A percentile compares a stretch with the other conserved stretches of the same genome.
Conservation (phyloP, 2,329 filamentous ascomycete genomes). For the Fusarium sp. region DNA sequence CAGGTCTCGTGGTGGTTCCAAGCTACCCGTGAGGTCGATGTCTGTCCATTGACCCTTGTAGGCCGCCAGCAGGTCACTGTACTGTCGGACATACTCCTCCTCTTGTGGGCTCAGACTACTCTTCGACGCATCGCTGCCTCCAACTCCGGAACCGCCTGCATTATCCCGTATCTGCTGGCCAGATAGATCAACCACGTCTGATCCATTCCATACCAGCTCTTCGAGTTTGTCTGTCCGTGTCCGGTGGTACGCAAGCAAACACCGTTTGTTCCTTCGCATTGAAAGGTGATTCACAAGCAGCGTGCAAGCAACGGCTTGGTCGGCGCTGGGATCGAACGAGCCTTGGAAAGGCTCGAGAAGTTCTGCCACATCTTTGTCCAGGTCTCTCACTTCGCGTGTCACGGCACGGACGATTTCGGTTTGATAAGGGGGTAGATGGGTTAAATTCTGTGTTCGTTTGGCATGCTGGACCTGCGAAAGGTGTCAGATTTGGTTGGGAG, state of each 20-base stretch:
- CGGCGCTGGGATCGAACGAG: slow-evolving; percentile 84
- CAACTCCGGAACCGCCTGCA: slow-evolving; percentile 48
- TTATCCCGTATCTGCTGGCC: slow-evolving; percentile 66
- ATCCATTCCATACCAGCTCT: slow-evolving; percentile 91
- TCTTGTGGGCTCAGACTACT: slow-evolving; percentile 94
- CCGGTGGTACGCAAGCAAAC: slow-evolving; percentile 92
- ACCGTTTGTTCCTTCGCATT: slow-evolving; percentile 96
- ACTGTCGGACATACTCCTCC: slow-evolving; percentile 94
- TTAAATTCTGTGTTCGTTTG: slow-evolving; percentile 90
- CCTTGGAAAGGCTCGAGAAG: slow-evolving; percentile 86
- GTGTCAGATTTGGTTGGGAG: slow-evolving; percentile 17
- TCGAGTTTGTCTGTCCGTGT: slow-evolving; percentile 92
- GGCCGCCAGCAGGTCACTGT: slow-evolving; percentile 90
- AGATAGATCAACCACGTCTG: slow-evolving; percentile 81
- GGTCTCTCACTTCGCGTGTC: slow-evolving; percentile 90
- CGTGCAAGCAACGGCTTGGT: slow-evolving; percentile 87
- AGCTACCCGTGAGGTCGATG: slow-evolving; percentile 91
- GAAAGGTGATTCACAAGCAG: slow-evolving; percentile 93
- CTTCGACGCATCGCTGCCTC: slow-evolving; percentile 61
- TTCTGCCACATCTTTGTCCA: slow-evolving; percentile 85
- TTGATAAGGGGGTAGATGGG: slow-evolving; percentile 90
- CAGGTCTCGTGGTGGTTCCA: slow-evolving; percentile 93
- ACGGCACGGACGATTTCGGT: slow-evolving; percentile 90
- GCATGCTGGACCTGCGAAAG: slow-evolving; percentile 85
- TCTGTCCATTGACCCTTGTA: slow-evolving; percentile 99